Evolutionary conservation across 257 asterid genomes (phyloP), one percentile per base, ranked within the genome.

Genomic region (Jacaranda copaia): DNA sequence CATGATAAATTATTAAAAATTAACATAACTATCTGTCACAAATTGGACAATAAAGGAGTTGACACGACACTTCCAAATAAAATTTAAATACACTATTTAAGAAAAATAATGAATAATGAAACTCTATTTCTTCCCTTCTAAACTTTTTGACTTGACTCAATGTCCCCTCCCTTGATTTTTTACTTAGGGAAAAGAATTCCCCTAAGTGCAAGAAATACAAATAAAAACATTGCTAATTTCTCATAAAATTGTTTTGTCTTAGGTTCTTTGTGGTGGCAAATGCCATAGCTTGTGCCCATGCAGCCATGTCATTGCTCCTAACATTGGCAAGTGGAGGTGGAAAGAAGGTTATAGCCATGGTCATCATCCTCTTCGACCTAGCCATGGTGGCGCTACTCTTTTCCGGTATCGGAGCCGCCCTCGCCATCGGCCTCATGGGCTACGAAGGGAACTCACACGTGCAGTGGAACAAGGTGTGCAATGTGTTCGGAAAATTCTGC

Each of bases 201-300:
- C 53, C 11, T 52, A 2, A 15, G 6, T 13, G 15, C 1, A 48
- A 9, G 14, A 48, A 48, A 8, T 9, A 48, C 3, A 12, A 5
- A 8, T 4, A 48, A 12, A 8, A 12, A 11, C 13, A 48, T 12
- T 7, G 25, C 7, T 64, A n/a, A 66, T 66, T 66, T 6, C 18
- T 9, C 6, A 4, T 1, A 19, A 43, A 18, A 8, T 65, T 38
- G 6, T 46, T 10, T 19, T 40, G 5, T 60, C 81, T 5, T 65
- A 92, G 97, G 89, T 92, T 83, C 71, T 81, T 90, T 6, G 89
- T 91, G 76, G 90, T 82, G 82, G 93, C 77, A 65, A 86, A 89
- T 65, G 79, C 89, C 3, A 75, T 91, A 51, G 97, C 97, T 67
- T 79, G 97, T 70, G 86, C 49, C 7, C 70, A 91, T 75, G 90